Conservation (phyloP, 2,329 filamentous ascomycete species). For the Fusarium sp. region DNA sequence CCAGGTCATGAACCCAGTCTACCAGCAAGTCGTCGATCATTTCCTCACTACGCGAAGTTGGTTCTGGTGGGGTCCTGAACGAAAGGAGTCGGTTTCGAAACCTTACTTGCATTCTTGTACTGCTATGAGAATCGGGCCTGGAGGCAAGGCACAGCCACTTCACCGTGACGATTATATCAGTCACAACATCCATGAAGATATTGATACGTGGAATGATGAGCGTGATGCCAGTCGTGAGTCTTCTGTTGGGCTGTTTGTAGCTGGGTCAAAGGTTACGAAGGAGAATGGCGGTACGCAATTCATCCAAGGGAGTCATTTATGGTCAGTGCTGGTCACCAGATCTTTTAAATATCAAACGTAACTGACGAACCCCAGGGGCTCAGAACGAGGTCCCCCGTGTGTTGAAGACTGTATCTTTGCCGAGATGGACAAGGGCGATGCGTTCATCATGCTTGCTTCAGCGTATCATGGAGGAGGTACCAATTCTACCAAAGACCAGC, state of each 20-base stretch:
- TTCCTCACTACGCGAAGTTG: constrained; percentile 24
- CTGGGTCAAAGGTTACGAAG: constrained; percentile 1
- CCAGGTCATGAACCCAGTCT: constrained; percentile 27
- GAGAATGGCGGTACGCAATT: constrained; percentile 27
- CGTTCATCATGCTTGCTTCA: constrained; percentile 26
- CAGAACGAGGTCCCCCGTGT: constrained; percentile 5
- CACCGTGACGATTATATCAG: constrained; percentile 30
- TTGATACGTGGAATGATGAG: neutral
- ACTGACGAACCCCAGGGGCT: neutral
- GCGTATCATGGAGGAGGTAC: constrained; percentile 20
- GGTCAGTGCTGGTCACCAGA: neutral
- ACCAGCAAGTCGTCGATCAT: constrained; percentile 20
- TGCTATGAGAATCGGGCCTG: constrained; percentile 27
- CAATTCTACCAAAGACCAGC: constrained; percentile 19
- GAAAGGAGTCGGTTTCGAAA: constrained; percentile 23
- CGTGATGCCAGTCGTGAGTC: neutral
- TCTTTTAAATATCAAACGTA: accelerated
- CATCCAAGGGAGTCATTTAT: constrained; percentile 22
- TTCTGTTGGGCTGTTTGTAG: constrained; percentile 1
- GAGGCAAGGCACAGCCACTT: constrained; percentile 25
- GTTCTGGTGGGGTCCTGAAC: constrained; percentile 30
- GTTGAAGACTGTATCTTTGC: constrained; percentile 15
- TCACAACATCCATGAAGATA: constrained; percentile 6
- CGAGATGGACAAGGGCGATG: constrained; percentile 30
- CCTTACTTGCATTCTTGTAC: constrained; percentile 24